A percentile compares a stretch with the other conserved stretches of the same genome.
Evolutionary conservation across 2,329 filamentous ascomycete genomes (phyloP).

Genomic region (Didymella pinodella): DNA sequence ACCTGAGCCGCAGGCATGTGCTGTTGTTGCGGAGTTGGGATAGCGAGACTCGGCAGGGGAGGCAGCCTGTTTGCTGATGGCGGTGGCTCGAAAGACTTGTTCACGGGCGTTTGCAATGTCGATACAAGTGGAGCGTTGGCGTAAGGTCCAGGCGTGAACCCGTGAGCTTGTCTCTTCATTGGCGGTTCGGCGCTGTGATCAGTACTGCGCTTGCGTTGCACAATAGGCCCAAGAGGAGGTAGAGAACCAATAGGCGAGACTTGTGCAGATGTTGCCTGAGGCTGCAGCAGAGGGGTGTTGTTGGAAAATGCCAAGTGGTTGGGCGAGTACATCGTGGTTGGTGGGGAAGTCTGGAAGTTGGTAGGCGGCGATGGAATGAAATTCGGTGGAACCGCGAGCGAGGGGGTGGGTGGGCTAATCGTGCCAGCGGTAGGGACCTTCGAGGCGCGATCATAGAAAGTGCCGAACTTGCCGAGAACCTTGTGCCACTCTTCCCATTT

Average conservation of each 20-base stretch:
- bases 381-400: constrained; percentile 52
- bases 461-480: constrained; percentile 81
- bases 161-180: constrained; percentile 60
- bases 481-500: constrained; percentile 90
- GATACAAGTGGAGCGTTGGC: constrained; percentile 47
- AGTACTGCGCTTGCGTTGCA: constrained; percentile 64
- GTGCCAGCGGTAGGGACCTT: constrained; percentile 54
- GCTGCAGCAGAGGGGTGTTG: constrained; percentile 51
- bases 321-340: constrained; percentile 53
- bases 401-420: constrained; percentile 48
- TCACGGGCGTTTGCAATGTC: constrained; percentile 46
- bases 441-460: constrained; percentile 79
- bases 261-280: constrained; percentile 52
- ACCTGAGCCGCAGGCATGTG: constrained; percentile 39
- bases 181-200: constrained; percentile 65
- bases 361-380: constrained; percentile 60
- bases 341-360: constrained; percentile 61
- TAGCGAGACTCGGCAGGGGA: constrained; percentile 74
- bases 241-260: constrained; percentile 56
- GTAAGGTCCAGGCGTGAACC: constrained; percentile 48
- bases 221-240: constrained; percentile 52
- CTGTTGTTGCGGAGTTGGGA: constrained; percentile 59
- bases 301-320: constrained; percentile 54
- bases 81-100: constrained; percentile 47
- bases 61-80: constrained; percentile 62